These are phyloP conservation scores for Arthrobotrys musiformis DNA, from an alignment of 2,329 filamentous ascomycete genomes.

Conservation along the genomic window DNA sequence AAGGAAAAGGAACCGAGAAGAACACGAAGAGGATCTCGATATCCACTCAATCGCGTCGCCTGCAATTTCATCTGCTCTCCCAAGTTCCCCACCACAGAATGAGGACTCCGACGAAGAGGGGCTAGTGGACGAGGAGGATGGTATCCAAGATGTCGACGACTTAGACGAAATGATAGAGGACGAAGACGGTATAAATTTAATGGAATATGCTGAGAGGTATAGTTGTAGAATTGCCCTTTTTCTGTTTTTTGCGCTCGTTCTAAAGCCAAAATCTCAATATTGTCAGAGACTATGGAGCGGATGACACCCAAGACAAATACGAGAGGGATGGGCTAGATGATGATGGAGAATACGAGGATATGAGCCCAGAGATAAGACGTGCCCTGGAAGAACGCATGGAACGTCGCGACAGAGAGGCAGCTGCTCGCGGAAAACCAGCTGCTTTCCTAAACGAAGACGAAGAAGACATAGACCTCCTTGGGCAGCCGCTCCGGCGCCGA, in stretches of 20 bases:
- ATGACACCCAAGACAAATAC: slow-evolving; percentile 77
- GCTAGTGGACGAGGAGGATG: slow-evolving; percentile 56
- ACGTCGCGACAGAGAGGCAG: slow-evolving; percentile 77
- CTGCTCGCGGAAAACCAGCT: slow-evolving; percentile 73
- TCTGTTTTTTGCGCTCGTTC: too few species aligned
- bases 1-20: slow-evolving; percentile 34
- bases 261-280: too few species aligned
- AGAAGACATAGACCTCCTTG: slow-evolving; percentile 86
- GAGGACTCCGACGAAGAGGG: slow-evolving; percentile 57
- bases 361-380: slow-evolving; percentile 74
- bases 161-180: slow-evolving; percentile 70
- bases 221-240: too few species aligned
- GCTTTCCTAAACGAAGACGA: slow-evolving; percentile 84
- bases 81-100: slow-evolving; percentile 61
- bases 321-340: slow-evolving; percentile 79
- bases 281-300: slow-evolving; percentile 75
- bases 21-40: slow-evolving; percentile 22
- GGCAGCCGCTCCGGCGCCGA: slow-evolving; percentile 83
- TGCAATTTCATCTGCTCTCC: slow-evolving; percentile 60
- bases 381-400: slow-evolving; percentile 78
- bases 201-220: slow-evolving; percentile 74
- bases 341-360: slow-evolving; percentile 77
- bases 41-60: slow-evolving; percentile 37
- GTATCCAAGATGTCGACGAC: slow-evolving; percentile 74
- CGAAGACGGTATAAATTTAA: slow-evolving; percentile 76